A percentile compares a stretch with the other conserved stretches of the same genome.
phyloP scores from a whole-genome alignment of 345 rosid species.

The Ricinus communis region DNA sequence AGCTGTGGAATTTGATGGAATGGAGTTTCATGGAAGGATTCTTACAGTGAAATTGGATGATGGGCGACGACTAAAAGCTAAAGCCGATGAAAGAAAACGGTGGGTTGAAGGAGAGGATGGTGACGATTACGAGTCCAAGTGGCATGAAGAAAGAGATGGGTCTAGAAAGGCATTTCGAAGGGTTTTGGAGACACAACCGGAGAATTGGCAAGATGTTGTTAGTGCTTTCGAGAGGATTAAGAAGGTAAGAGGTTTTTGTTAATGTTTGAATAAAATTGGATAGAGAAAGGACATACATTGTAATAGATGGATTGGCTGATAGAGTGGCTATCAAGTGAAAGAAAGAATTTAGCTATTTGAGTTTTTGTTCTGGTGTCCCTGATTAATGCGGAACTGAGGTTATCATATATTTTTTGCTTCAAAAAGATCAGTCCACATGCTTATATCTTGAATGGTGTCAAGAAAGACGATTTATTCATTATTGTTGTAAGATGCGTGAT shows the following conservation, averaged over 20 bases:
- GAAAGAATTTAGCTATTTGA: no score
- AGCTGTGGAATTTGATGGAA: slow-evolving; percentile 88
- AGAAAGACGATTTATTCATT: background rate
- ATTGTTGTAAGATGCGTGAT: background rate
- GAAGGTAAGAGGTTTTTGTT: slow-evolving; percentile 45
- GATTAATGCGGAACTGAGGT: no score
- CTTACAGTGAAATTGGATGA: slow-evolving; percentile 91
- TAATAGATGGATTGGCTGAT: no score
- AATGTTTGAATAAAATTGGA: background rate
- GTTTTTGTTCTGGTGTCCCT: no score
- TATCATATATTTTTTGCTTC: background rate
- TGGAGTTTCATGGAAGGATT: slow-evolving; percentile 85
- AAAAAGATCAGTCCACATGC: background rate
- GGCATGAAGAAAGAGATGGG: slow-evolving; percentile 90
- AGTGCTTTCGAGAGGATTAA: slow-evolving; percentile 73
- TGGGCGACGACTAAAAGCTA: slow-evolving; percentile 68
- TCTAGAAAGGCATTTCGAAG: slow-evolving; percentile 46
- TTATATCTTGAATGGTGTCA: background rate
- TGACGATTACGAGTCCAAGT: slow-evolving; percentile 53
- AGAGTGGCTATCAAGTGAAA: no score
- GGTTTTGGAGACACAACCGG: slow-evolving; percentile 67
- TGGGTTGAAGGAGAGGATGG: slow-evolving; percentile 58
- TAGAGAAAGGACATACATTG: background rate
- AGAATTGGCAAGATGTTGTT: slow-evolving; percentile 94
- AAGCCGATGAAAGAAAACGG: slow-evolving; percentile 57